Evolutionary conservation across 495 filamentous ascomycete genomes (phyloP).

Genomic region (Penicillium atrosanguineum): DNA sequence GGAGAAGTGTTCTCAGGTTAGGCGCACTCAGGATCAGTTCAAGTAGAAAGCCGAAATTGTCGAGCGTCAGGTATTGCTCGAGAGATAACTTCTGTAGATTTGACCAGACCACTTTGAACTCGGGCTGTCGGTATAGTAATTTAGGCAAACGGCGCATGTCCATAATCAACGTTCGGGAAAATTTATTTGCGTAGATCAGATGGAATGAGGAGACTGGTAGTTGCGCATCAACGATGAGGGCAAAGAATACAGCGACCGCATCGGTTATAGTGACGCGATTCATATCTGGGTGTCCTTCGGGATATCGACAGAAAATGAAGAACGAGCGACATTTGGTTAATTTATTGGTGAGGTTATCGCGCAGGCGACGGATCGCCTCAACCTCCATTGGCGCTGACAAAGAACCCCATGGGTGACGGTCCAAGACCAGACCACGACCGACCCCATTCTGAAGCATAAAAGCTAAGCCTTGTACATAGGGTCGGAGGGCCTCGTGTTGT

Average conservation of each 20-base stretch:
- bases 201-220: slow-evolving; percentile 26
- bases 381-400: slow-evolving; percentile 22
- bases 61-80: slow-evolving; percentile 28
- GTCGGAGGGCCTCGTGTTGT: slow-evolving; percentile 12
- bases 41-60: slow-evolving; percentile 29
- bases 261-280: slow-evolving; percentile 25
- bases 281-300: slow-evolving; percentile 29
- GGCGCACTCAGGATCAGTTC: slow-evolving; percentile 26
- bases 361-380: slow-evolving; percentile 15
- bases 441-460: slow-evolving; percentile 27
- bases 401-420: slow-evolving; percentile 27
- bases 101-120: slow-evolving; percentile 23
- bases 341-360: slow-evolving; percentile 19
- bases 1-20: slow-evolving; percentile 19
- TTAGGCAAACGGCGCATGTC: slow-evolving; percentile 33
- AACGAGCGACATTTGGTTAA: slow-evolving; percentile 27
- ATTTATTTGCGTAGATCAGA: slow-evolving; percentile 24
- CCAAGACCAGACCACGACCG: slow-evolving; percentile 23
- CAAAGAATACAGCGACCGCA: slow-evolving; percentile 26
- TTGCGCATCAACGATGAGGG: slow-evolving; percentile 19
- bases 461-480: slow-evolving; percentile 21
- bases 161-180: slow-evolving; percentile 29
- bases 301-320: slow-evolving; percentile 31
- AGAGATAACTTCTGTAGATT: slow-evolving; percentile 26
- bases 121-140: slow-evolving; percentile 25